Evolutionary conservation across 352 stramenopile species (phyloP).

Genomic region (Phytopythium sindhum): DNA sequence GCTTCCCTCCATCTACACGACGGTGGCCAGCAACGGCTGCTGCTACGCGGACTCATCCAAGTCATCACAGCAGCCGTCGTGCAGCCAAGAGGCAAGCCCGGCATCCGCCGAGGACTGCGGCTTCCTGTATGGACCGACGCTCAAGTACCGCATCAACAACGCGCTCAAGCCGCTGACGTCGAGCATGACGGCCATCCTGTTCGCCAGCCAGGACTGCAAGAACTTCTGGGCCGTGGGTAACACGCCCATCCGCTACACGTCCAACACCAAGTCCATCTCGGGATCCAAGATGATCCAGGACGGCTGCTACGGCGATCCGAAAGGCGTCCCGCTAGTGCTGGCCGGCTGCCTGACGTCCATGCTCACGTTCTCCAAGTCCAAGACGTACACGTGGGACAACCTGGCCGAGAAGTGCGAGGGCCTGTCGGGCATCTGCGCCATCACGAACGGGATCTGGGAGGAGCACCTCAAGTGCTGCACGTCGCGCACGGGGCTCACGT

Average conservation of each 20-base stretch:
- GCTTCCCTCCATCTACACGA: constrained; percentile 72
- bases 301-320: constrained; percentile 73
- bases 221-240: constrained; percentile 83
- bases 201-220: constrained; percentile 83
- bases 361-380: constrained; percentile 74
- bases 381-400: constrained; percentile 81
- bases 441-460: constrained; percentile 85
- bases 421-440: constrained; percentile 70
- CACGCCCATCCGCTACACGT: constrained; percentile 69
- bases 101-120: constrained; percentile 62
- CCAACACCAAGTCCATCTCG: constrained; percentile 63
- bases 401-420: constrained; percentile 77
- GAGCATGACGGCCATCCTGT: constrained; percentile 63
- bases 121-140: constrained; percentile 80
- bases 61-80: constrained; percentile 55
- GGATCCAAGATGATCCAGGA: constrained; percentile 83
- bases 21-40: constrained; percentile 68
- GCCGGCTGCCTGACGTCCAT: constrained; percentile 74
- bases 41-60: constrained; percentile 65
- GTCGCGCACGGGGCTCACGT: constrained; percentile 38
- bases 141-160: constrained; percentile 78
- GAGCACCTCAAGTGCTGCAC: constrained; percentile 83
- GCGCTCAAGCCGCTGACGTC: constrained; percentile 45
- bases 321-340: constrained; percentile 64
- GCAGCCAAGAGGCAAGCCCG: constrained; percentile 58